A percentile compares a stretch with the other conserved stretches of the same genome.
Evolutionary conservation across 495 filamentous ascomycete genomes (phyloP).

Genomic region (Penicillium odoratum): DNA sequence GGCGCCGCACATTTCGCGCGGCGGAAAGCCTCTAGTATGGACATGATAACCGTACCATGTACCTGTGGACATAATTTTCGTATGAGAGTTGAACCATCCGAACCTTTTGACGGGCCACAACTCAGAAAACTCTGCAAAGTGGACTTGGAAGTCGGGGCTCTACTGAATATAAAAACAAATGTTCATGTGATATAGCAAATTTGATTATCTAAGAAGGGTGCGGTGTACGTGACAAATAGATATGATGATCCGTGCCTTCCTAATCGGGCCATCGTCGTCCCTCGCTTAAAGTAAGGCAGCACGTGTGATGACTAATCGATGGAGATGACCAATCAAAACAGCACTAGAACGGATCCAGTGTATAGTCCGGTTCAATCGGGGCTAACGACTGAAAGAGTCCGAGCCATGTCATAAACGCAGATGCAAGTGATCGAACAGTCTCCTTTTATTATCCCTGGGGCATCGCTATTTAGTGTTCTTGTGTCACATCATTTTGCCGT

Average conservation of each 20-base stretch:
- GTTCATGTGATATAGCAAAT: too few relatives aligned
- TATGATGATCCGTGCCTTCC: not conserved
- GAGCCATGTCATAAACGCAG: not conserved
- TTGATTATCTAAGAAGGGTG: too few relatives aligned
- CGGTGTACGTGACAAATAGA: too few relatives aligned
- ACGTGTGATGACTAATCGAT: constrained; percentile 13
- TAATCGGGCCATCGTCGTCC: not conserved
- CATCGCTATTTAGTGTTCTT: not conserved
- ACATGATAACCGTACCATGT: too few relatives aligned
- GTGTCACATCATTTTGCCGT: not conserved
- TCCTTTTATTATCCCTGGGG: not conserved
- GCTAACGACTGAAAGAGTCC: not conserved
- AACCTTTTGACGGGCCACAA: too few relatives aligned
- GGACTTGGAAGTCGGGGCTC: too few relatives aligned
- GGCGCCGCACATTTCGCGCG: too few relatives aligned
- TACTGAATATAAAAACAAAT: too few relatives aligned
- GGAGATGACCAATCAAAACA: constrained; percentile 9
- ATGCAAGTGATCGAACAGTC: not conserved
- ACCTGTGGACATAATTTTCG: too few relatives aligned
- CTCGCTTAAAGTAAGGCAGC: constrained; percentile 12
- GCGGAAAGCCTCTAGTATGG: too few relatives aligned
- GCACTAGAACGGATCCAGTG: constrained; percentile 1
- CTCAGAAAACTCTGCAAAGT: too few relatives aligned
- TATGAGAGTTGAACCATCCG: too few relatives aligned
- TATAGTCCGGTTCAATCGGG: constrained; percentile 6